Evolutionary conservation across 2,329 filamentous ascomycete genomes (phyloP), one percentile per base, ranked within the genome.

Genomic region (Hymenoscyphus scutula): DNA sequence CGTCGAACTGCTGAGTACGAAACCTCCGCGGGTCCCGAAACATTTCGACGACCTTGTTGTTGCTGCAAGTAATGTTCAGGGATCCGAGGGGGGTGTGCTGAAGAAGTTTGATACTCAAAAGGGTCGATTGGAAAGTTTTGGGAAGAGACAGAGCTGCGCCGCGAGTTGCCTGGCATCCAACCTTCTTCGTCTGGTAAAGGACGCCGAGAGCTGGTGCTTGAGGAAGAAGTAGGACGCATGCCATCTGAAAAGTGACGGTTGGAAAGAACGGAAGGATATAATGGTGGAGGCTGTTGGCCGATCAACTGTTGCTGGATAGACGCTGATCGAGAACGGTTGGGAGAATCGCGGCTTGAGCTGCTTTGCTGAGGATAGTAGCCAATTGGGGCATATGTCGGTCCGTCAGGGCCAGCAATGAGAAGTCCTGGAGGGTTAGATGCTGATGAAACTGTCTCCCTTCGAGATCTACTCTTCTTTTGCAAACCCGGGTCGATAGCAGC

Each of bases 181-280:
- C 74, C 51, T 73, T 76, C 78, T 77, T 83, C 82, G 60, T 83
- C 80, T 32, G 79, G 78, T 27, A 82, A 73, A 19, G 79, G 77
- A 58, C 67, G 68, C 25, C 70, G 66, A 53, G 70, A 69, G 58
- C 67, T 64, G 56, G 55, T 68, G 45, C 75, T 76, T n/a, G 80
- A 78, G 19, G 77, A 79, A 29, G 76, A 75, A 32, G 71, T 68
- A n/a, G 72, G 71, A 13, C 72, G 68, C 51, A 58, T 67, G 13
- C 69, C 68, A 27, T 74, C 73, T 23, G 71, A 72, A 54, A 69
- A 67, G 57, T 74, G 68, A 61, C 71, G 64, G 37, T 38, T 54
- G 53, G 60, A 57, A 11, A 57, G 59, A 7, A 60, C 61, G 48
- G 59, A 53, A 32, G 63, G 64, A 51, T 71, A 69, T 10, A 59